These are phyloP conservation scores for Coemansia sp. DNA, from an alignment of 192 early-diverging fungal genomes.

Conservation along the genomic window DNA sequence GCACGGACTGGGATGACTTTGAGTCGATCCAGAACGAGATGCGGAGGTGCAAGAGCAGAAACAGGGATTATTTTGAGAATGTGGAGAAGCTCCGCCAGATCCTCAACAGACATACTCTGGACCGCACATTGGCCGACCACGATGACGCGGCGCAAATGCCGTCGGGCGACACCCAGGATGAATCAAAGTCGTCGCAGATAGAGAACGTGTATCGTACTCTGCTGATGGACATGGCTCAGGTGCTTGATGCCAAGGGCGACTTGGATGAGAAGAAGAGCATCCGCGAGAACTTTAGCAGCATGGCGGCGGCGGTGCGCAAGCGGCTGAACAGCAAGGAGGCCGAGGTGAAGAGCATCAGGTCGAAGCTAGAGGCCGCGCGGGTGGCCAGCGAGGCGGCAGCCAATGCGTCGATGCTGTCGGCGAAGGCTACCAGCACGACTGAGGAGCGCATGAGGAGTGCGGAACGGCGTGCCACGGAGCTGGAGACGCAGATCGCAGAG, in stretches of 20 bases:
- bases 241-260: slow-evolving; percentile 25
- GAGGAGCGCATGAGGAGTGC: slow-evolving; percentile 16
- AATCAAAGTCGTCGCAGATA: not conserved
- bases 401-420: slow-evolving; percentile 11
- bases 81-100: slow-evolving; percentile 34
- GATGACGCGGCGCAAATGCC: not conserved
- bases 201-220: slow-evolving; percentile 42
- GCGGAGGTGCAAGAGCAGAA: slow-evolving; percentile 22
- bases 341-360: slow-evolving; percentile 11
- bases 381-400: slow-evolving; percentile 10
- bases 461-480: slow-evolving; percentile 12
- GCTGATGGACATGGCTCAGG: slow-evolving; percentile 34
- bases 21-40: slow-evolving; percentile 41
- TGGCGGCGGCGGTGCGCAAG: slow-evolving; percentile 34
- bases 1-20: slow-evolving; percentile 49
- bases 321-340: slow-evolving; percentile 26
- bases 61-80: slow-evolving; percentile 30
- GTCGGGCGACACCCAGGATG: not conserved
- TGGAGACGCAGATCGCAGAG: slow-evolving; percentile 28
- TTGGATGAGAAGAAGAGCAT: slow-evolving; percentile 42
- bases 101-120: slow-evolving; percentile 38
- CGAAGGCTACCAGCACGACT: slow-evolving; percentile 4
- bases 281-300: slow-evolving; percentile 40
- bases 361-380: slow-evolving; percentile 17
- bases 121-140: slow-evolving; percentile 19